Percentiles rank a stretch among this genome's conserved stretches.
These are phyloP conservation scores for Solanum hybrid DNA, from an alignment of 305 asterid genomes.

Conservation along the genomic window DNA sequence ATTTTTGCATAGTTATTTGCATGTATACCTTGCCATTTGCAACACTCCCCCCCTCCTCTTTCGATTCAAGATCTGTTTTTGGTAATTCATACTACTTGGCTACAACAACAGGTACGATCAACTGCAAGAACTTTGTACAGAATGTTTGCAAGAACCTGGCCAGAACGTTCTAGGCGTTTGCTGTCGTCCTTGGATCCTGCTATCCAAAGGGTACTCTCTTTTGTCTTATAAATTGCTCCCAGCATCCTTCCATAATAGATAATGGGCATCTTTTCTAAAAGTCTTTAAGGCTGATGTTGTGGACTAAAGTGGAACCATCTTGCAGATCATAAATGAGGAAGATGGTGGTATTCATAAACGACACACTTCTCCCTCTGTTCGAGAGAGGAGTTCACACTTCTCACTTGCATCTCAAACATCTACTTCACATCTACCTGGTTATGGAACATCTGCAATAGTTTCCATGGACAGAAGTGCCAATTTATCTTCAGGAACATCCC, in stretches of 20 bases:
- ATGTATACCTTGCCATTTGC: not conserved
- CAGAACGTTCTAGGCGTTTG: slow-evolving; percentile 91
- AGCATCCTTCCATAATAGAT: not conserved
- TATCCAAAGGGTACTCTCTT: slow-evolving; percentile 79
- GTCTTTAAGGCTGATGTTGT: not conserved
- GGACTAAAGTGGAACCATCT: not conserved
- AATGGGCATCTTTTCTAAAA: not conserved
- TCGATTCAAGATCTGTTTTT: not conserved
- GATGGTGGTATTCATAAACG: slow-evolving; percentile 97
- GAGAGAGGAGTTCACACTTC: slow-evolving; percentile 67
- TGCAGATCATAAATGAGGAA: slow-evolving; percentile 81
- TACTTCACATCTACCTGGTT: slow-evolving; percentile 67
- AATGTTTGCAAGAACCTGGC: slow-evolving; percentile 98
- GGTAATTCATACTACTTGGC: not conserved
- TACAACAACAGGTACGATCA: slow-evolving; percentile 69
- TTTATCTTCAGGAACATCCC: slow-evolving; percentile 59
- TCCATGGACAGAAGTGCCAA: slow-evolving; percentile 90
- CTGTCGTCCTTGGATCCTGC: slow-evolving; percentile 80
- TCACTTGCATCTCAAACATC: slow-evolving; percentile 48
- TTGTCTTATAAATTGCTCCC: slow-evolving; percentile 5
- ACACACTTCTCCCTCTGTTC: slow-evolving; percentile 90
- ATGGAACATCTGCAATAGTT: slow-evolving; percentile 96
- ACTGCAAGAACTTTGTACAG: slow-evolving; percentile 94
- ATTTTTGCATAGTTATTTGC: not conserved
- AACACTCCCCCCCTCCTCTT: too few relatives aligned